A percentile compares a stretch with the other conserved stretches of the same genome.
These are phyloP conservation scores for Teratosphaeria epicoccoides DNA, from an alignment of 2,329 filamentous ascomycete species.

Conservation along the genomic window DNA sequence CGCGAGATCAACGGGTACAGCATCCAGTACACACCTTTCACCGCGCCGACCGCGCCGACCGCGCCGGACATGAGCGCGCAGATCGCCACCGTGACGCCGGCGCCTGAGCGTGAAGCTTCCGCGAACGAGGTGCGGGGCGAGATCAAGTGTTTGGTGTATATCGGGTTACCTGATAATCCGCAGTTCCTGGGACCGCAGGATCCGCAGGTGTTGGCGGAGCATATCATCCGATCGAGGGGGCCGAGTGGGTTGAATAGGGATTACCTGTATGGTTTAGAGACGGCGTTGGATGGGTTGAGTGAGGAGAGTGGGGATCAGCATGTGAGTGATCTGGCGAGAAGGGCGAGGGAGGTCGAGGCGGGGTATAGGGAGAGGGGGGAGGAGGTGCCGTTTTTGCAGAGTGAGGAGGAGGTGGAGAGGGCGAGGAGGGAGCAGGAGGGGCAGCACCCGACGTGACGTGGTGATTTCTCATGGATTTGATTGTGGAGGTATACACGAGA, in stretches of 20 bases:
- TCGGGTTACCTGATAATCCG: slow-evolving; percentile 83
- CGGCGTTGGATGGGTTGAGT: slow-evolving; percentile 61
- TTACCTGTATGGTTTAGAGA: slow-evolving; percentile 74
- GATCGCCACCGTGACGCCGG: slow-evolving; percentile 7
- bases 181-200: slow-evolving; percentile 84
- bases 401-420: neutral
- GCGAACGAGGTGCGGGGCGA: slow-evolving; percentile 18
- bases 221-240: slow-evolving; percentile 66
- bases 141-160: slow-evolving; percentile 67
- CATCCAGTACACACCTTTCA: slow-evolving; percentile 79
- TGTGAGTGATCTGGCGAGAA: slow-evolving; percentile 66
- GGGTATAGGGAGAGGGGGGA: slow-evolving; percentile 2
- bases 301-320: slow-evolving; percentile 72
- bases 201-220: slow-evolving; percentile 63
- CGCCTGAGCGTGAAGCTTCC: too few relatives aligned
- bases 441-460: too few relatives aligned
- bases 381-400: neutral
- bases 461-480: too few relatives aligned
- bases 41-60: slow-evolving; percentile 41
- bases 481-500: too few relatives aligned
- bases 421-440: too few relatives aligned
- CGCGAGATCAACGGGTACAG: slow-evolving; percentile 96
- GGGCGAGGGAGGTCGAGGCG: slow-evolving; percentile 55
- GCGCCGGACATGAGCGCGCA: slow-evolving; percentile 41
- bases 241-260: slow-evolving; percentile 85